Evolutionary conservation across 495 filamentous ascomycete genomes (phyloP).

Genomic region (Penicillium argentinense): DNA sequence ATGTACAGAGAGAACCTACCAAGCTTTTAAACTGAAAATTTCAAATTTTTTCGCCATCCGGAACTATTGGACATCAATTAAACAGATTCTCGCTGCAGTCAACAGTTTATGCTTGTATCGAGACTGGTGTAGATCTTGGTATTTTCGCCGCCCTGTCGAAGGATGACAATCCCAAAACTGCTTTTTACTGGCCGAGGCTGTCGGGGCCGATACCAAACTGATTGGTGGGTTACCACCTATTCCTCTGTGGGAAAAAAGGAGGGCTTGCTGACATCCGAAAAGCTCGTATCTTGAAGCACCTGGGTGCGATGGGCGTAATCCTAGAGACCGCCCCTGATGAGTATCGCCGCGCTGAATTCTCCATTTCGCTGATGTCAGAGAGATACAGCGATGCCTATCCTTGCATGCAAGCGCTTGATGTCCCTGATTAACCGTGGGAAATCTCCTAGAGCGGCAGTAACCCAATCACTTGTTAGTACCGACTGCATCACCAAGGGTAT

Average conservation of each 20-base stretch:
- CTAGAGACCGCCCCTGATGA: constrained; percentile 41
- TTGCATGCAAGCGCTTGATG: constrained; percentile 28
- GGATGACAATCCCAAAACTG: constrained; percentile 33
- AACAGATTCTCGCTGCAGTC: constrained; percentile 9
- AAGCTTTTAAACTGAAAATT: too few relatives aligned
- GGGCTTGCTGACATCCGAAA: too few relatives aligned
- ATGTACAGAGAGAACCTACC: too few relatives aligned
- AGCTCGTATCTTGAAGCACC: constrained; percentile 47
- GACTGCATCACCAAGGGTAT: constrained; percentile 29
- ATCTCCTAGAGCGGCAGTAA: too few relatives aligned
- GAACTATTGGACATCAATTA: background rate
- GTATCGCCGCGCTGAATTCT: constrained; percentile 46
- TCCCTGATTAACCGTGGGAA: too few relatives aligned
- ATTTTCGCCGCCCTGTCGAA: constrained; percentile 34
- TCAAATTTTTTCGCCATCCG: too few relatives aligned
- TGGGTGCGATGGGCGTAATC: constrained; percentile 51
- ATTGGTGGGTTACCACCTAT: constrained; percentile 29
- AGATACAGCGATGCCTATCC: constrained; percentile 36
- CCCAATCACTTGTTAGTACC: constrained; percentile 22
- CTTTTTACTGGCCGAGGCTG: constrained; percentile 30
- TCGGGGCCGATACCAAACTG: constrained; percentile 27
- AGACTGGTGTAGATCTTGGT: constrained; percentile 33
- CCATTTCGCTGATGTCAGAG: constrained; percentile 36
- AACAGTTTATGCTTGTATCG: constrained; percentile 31
- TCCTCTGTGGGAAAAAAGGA: too few relatives aligned